phyloP scores from a whole-genome alignment of 805 yeast species.

The Candida dendrica region DNA sequence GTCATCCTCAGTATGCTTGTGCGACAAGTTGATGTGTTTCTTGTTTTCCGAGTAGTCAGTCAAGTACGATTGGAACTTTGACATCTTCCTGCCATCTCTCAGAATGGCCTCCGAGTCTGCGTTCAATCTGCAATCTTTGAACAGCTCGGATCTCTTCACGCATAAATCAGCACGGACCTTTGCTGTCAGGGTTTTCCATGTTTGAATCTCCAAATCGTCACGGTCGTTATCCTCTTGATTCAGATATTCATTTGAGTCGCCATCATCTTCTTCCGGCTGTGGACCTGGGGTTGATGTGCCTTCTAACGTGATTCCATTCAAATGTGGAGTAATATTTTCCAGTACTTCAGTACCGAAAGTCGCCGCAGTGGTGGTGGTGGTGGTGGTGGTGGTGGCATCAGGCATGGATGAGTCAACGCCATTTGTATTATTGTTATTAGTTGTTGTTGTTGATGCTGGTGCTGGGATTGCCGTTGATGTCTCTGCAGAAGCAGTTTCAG shows the following conservation, averaged over 20 bases:
- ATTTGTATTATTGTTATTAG: no score
- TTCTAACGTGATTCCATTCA: no score
- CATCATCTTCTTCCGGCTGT: constrained; percentile 18
- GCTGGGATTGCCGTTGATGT: background rate
- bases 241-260: constrained; percentile 33
- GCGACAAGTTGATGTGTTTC: constrained; percentile 10
- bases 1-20: constrained; percentile 32
- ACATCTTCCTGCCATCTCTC: constrained; percentile 64
- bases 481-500: no score
- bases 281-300: background rate
- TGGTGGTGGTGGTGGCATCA: background rate
- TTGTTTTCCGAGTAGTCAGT: constrained; percentile 26
- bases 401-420: no score
- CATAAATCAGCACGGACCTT: constrained; percentile 73
- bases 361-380: constrained; percentile 12
- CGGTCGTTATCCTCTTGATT: constrained; percentile 50
- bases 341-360: no score
- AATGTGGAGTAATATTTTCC: constrained; percentile 3
- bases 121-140: constrained; percentile 52
- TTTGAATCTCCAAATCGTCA: constrained; percentile 67
- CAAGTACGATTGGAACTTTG: constrained; percentile 33
- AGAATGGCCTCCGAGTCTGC: constrained; percentile 62
- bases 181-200: constrained; percentile 82
- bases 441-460: background rate
- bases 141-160: constrained; percentile 56